Evolutionary conservation across 805 yeast species (phyloP), one percentile per base, ranked within the genome.

Genomic region (Candida schatavii): DNA sequence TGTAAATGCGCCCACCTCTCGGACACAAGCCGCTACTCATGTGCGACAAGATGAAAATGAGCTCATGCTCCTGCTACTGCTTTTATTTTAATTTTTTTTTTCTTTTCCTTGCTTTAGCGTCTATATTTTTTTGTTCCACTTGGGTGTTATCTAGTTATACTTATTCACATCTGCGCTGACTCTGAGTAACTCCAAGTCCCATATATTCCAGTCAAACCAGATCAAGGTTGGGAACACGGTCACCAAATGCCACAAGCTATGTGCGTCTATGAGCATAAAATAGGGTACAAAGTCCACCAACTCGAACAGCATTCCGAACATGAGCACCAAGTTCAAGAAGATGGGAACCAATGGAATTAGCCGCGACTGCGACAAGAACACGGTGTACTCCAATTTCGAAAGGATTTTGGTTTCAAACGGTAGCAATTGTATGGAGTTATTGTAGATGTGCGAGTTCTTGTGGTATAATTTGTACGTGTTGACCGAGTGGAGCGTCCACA

Each of bases 211-310:
- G 32, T 75, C 77, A 59, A 85, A 90, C 79, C 95, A 78, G 46
- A 77, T 75, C 44, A 78, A 65, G 0, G 91, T 80, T 0, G 98
- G 98, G 55, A 88, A 60, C 2, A 90, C 81, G 0, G 99, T 93
- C 17, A 87, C 78, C 21, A 85, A 72, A 59, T 93, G 99, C 99
- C 99, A 93, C 30, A 91, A 55, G 0, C 97, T 80, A 62, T 93
- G 99, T 0, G 97, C 95, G 64, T 93, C 99, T 3, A 61, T 39
- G 9, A 60, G 45, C 37, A 58, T 51, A 13, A 29, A 42, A 39
- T 56, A 39, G 1, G 75, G 75, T 19, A 50, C 54, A 37, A 68
- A 69, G 40, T 70, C 75, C 22, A 49, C 44, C 14, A 66, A 32
- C 39, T 70, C 75, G 26, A 69, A 58, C 11, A 53, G 42, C 48